Percentiles rank a stretch among this genome's conserved stretches.
phyloP scores from a whole-genome alignment of 2,329 filamentous ascomycete genomes.

The Amphichorda felina region DNA sequence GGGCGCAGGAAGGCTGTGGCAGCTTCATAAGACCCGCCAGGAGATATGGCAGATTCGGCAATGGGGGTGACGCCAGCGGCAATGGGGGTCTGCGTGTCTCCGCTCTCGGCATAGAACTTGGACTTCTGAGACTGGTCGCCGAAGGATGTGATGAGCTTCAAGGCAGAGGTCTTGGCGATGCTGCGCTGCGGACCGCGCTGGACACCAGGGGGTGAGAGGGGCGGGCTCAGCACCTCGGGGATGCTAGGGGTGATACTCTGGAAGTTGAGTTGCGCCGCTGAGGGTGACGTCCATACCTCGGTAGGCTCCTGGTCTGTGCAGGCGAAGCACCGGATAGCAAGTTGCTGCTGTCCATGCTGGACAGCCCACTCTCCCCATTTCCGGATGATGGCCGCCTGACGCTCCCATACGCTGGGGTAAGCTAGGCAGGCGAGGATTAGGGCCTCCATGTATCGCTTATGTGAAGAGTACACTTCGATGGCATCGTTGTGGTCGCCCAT shows the following conservation, averaged over 20 bases:
- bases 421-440: slow-evolving; percentile 76
- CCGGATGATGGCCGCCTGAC: slow-evolving; percentile 75
- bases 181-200: slow-evolving; percentile 46
- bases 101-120: slow-evolving; percentile 47
- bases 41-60: slow-evolving; percentile 56
- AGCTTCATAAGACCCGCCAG: slow-evolving; percentile 48
- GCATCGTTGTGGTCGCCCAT: slow-evolving; percentile 90
- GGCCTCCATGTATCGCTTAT: slow-evolving; percentile 86
- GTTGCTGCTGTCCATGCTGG: slow-evolving; percentile 72
- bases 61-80: slow-evolving; percentile 82
- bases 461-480: slow-evolving; percentile 90
- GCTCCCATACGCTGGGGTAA: slow-evolving; percentile 79
- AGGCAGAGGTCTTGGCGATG: slow-evolving; percentile 67
- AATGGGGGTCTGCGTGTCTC: slow-evolving; percentile 60
- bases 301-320: slow-evolving; percentile 78
- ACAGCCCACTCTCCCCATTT: slow-evolving; percentile 95
- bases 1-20: slow-evolving; percentile 58
- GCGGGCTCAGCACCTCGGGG: slow-evolving; percentile 53
- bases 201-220: slow-evolving; percentile 60
- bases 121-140: slow-evolving; percentile 50
- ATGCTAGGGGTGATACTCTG: slow-evolving; percentile 41
- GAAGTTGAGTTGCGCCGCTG: slow-evolving; percentile 51
- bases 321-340: slow-evolving; percentile 88
- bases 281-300: slow-evolving; percentile 81
- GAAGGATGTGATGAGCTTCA: slow-evolving; percentile 90